These are phyloP conservation scores for Ogataea methanolica DNA, from an alignment of 805 yeast species.

Conservation along the genomic window DNA sequence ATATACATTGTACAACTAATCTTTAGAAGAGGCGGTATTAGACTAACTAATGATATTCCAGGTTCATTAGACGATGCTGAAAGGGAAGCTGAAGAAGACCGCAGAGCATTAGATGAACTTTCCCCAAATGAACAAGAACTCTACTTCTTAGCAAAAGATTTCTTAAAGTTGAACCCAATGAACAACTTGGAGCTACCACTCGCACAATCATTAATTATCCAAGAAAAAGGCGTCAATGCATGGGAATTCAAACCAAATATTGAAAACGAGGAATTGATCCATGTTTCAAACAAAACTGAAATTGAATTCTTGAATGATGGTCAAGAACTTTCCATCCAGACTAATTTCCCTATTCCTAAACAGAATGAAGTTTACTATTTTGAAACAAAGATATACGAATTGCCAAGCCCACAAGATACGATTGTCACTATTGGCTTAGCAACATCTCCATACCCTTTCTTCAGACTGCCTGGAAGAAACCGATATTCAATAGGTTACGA, in stretches of 20 bases:
- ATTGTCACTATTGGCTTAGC: slow-evolving; percentile 73
- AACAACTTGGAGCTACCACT: slow-evolving; percentile 32
- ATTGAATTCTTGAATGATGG: slow-evolving; percentile 51
- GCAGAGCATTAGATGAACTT: slow-evolving; percentile 52
- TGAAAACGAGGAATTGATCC: slow-evolving; percentile 48
- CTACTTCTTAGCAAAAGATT: slow-evolving; percentile 63
- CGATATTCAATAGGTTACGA: slow-evolving; percentile 83
- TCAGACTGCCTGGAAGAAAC: slow-evolving; percentile 90
- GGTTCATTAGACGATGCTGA: slow-evolving; percentile 64
- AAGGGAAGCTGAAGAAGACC: slow-evolving; percentile 53
- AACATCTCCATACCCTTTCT: slow-evolving; percentile 88
- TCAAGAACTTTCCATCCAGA: slow-evolving; percentile 49
- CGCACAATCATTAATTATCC: slow-evolving; percentile 62
- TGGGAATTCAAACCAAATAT: slow-evolving; percentile 75
- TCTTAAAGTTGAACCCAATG: slow-evolving; percentile 36
- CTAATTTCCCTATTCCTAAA: slow-evolving; percentile 82
- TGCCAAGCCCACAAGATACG: slow-evolving; percentile 52
- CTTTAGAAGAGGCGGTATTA: slow-evolving; percentile 16
- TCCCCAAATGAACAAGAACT: slow-evolving; percentile 66
- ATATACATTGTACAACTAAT: slow-evolving; percentile 12
- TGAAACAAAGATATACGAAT: slow-evolving; percentile 78
- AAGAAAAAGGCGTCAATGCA: slow-evolving; percentile 84
- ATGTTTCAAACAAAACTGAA: slow-evolving; percentile 64
- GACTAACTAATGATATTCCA: slow-evolving; percentile 38
- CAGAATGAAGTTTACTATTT: slow-evolving; percentile 83